These are phyloP conservation scores for Bassia scoparia DNA, from an alignment of 148 eudicot genomes.

Conservation along the genomic window DNA sequence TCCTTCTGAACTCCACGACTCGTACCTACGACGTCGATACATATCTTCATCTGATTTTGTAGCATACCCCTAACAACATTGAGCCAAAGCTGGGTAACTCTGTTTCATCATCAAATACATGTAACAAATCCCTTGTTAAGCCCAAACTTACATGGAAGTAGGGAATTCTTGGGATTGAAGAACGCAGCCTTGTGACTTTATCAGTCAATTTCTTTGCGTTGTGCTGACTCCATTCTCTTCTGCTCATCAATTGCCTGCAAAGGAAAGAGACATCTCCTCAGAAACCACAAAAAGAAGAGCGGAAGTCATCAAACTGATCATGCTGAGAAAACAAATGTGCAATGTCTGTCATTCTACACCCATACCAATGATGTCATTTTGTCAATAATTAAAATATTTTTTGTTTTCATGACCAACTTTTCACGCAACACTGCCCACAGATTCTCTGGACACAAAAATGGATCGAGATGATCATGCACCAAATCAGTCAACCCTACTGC, in stretches of 20 bases:
- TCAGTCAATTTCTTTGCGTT: slow-evolving; percentile 86
- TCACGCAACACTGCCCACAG: background rate
- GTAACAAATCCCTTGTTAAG: slow-evolving; percentile 86
- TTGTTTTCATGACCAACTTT: background rate
- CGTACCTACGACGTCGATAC: slow-evolving; percentile 68
- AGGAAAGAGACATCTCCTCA: background rate
- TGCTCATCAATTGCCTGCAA: slow-evolving; percentile 95
- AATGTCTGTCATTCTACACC: background rate
- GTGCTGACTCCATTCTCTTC: slow-evolving; percentile 99
- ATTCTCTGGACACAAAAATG: no score
- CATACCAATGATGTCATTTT: background rate
- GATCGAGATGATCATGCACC: no score
- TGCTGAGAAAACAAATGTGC: background rate
- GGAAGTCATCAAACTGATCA: background rate
- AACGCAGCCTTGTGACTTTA: slow-evolving; percentile 72
- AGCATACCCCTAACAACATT: slow-evolving; percentile 89
- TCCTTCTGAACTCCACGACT: slow-evolving; percentile 66
- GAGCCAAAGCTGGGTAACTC: slow-evolving; percentile 71
- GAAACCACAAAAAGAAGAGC: background rate
- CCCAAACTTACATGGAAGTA: slow-evolving; percentile 92
- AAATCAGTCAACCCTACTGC: no score
- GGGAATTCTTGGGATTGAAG: slow-evolving; percentile 88
- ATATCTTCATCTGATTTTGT: slow-evolving; percentile 68
- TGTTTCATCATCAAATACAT: slow-evolving; percentile 78
- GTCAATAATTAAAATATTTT: background rate